Conservation (phyloP, 345 rosid species). For the Kandelia obovata region DNA sequence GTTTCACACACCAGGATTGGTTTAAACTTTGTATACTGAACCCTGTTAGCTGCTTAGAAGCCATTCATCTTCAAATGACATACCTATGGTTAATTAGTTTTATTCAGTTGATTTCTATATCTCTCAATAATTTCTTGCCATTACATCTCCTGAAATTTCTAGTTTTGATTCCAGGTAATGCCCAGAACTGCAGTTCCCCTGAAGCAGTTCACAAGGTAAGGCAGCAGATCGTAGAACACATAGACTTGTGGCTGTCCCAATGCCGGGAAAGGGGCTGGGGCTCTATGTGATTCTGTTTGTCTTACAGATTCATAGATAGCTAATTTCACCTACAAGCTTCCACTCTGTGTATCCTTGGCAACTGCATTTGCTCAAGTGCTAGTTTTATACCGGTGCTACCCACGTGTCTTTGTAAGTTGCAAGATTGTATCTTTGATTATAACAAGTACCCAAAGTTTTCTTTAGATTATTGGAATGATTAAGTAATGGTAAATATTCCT, state of each 20-base stretch:
- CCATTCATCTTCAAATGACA: neutral
- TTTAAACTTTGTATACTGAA: neutral
- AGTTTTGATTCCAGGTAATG: constrained; percentile 48
- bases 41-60: neutral
- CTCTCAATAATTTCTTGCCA: neutral
- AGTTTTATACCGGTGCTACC: too few relatives aligned
- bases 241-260: constrained; percentile 88
- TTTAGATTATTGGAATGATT: too few relatives aligned
- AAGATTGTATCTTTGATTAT: too few relatives aligned
- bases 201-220: constrained; percentile 82
- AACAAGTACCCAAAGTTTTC: too few relatives aligned
- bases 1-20: too few relatives aligned
- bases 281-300: constrained; percentile 23
- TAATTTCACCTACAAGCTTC: neutral
- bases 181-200: constrained; percentile 72
- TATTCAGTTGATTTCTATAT: neutral
- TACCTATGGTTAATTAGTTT: neutral
- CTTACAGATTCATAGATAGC: neutral
- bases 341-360: too few relatives aligned
- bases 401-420: too few relatives aligned
- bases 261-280: constrained; percentile 48
- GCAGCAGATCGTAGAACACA: constrained; percentile 68
- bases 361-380: too few relatives aligned
- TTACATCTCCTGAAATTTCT: neutral
- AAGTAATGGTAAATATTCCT: too few relatives aligned